Evolutionary conservation across 108 stramenopile genomes (phyloP).

Genomic region (Pelagomonas calceolata): DNA sequence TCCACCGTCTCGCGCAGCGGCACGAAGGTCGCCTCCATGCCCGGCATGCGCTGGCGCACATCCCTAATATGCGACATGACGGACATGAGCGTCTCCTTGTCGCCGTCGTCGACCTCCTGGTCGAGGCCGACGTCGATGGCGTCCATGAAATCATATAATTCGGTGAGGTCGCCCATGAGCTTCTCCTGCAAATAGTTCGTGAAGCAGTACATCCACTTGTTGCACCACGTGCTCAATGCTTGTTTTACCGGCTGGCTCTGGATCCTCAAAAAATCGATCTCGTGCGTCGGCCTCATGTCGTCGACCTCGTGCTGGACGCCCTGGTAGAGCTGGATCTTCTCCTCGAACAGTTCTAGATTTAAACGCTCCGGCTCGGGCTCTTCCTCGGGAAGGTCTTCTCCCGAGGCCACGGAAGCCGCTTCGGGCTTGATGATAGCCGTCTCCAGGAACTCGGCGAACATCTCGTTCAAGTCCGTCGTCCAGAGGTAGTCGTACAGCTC

Average conservation of each 20-base stretch:
- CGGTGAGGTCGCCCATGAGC: constrained; percentile 12
- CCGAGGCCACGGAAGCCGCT: neutral
- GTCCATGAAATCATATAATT: constrained; percentile 20
- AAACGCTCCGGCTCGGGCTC: constrained; percentile 4
- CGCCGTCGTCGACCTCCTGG: neutral
- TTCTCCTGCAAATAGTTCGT: constrained; percentile 30
- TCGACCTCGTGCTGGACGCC: constrained; percentile 22
- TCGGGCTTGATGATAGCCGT: constrained; percentile 2
- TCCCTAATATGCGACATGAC: constrained; percentile 27
- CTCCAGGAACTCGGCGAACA: constrained; percentile 35
- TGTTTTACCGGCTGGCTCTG: constrained; percentile 37
- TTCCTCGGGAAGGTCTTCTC: neutral
- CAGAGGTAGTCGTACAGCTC: constrained; percentile 43
- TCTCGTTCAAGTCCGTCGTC: constrained; percentile 35
- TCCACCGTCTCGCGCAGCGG: constrained; percentile 25
- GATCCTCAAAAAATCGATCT: constrained; percentile 30
- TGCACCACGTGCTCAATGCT: constrained; percentile 35
- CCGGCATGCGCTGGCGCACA: constrained; percentile 26
- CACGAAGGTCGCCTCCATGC: constrained; percentile 10
- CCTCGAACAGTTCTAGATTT: constrained; percentile 25
- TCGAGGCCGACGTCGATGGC: constrained; percentile 28
- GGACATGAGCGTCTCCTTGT: constrained; percentile 25
- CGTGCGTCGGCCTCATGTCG: constrained; percentile 15
- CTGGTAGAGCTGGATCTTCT: constrained; percentile 21
- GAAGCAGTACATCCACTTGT: constrained; percentile 33